Conservation (phyloP, 805 yeast genomes). For the Yarrowia phangngaensis region DNA sequence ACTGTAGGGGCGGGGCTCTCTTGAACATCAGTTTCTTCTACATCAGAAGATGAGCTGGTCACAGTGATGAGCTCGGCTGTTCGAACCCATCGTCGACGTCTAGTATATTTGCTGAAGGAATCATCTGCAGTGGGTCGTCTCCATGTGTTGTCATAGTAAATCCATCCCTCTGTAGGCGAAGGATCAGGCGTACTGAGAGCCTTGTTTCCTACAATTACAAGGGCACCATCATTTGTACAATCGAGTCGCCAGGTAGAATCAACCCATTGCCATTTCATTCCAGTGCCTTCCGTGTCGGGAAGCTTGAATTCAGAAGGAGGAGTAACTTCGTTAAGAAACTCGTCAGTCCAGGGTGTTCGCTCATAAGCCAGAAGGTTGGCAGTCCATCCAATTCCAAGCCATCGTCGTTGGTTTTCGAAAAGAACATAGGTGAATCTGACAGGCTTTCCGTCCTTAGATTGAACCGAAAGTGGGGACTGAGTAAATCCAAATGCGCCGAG, state of each 20-base stretch:
- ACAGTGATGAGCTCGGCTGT: slow-evolving; percentile 53
- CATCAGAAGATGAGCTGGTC: slow-evolving; percentile 23
- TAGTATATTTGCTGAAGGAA: slow-evolving; percentile 81
- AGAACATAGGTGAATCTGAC: slow-evolving; percentile 87
- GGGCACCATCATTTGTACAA: slow-evolving; percentile 80
- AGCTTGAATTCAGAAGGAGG: slow-evolving; percentile 72
- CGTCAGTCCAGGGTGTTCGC: slow-evolving; percentile 96
- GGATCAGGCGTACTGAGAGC: slow-evolving; percentile 56
- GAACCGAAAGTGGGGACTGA: slow-evolving; percentile 32
- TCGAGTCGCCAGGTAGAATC: slow-evolving; percentile 91
- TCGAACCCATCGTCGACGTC: slow-evolving; percentile 94
- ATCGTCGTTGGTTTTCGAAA: slow-evolving; percentile 91
- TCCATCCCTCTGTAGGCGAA: slow-evolving; percentile 73
- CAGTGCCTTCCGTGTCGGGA: slow-evolving; percentile 66
- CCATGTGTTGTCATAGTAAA: slow-evolving; percentile 93
- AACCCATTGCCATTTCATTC: slow-evolving; percentile 91
- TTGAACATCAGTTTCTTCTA: not conserved
- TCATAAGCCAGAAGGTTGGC: slow-evolving; percentile 85
- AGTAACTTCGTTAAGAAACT: slow-evolving; percentile 79
- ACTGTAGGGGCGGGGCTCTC: not conserved
- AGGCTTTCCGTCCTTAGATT: slow-evolving; percentile 44
- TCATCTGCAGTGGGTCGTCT: slow-evolving; percentile 84
- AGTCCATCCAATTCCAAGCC: slow-evolving; percentile 99
- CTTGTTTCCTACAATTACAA: slow-evolving; percentile 52
- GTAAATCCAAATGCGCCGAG: slow-evolving; percentile 32